Evolutionary conservation across 495 filamentous ascomycete species (phyloP).

Genomic region (Glutinoglossum americanum): DNA sequence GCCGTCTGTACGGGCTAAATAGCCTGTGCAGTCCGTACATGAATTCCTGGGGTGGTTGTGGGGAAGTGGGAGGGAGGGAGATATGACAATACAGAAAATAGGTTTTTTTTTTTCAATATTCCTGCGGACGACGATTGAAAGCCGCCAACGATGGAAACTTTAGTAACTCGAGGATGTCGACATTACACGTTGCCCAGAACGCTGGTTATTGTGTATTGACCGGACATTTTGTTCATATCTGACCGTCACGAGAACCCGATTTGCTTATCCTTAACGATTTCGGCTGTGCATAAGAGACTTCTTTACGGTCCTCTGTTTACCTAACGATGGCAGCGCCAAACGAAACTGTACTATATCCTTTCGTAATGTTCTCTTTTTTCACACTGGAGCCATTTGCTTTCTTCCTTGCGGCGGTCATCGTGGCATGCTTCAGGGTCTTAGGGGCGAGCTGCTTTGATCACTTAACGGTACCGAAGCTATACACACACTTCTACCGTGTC

Average conservation of each 20-base stretch:
- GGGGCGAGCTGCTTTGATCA: not conserved
- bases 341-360: constrained; percentile 1
- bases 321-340: constrained; percentile 1
- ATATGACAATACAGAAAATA: not conserved
- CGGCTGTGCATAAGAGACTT: not conserved
- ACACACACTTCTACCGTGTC: not conserved
- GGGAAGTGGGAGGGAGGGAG: not conserved
- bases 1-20: constrained; percentile 1
- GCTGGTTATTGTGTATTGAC: not conserved
- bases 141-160: not conserved
- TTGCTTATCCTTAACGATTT: constrained; percentile 1
- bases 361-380: not conserved
- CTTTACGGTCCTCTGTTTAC: not conserved
- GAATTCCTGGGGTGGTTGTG: not conserved
- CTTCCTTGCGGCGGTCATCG: not conserved
- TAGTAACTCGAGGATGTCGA: not conserved
- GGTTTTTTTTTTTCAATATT: not conserved
- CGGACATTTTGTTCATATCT: not conserved
- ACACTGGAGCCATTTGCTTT: not conserved
- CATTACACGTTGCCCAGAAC: not conserved
- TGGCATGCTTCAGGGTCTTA: not conserved
- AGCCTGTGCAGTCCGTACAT: not conserved
- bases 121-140: not conserved
- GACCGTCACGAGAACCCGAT: not conserved
- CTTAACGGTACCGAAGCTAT: not conserved